A percentile compares a stretch with the other conserved stretches of the same genome.
Conservation (phyloP, 257 asterid genomes). For the Nicotiana otophora region DNA sequence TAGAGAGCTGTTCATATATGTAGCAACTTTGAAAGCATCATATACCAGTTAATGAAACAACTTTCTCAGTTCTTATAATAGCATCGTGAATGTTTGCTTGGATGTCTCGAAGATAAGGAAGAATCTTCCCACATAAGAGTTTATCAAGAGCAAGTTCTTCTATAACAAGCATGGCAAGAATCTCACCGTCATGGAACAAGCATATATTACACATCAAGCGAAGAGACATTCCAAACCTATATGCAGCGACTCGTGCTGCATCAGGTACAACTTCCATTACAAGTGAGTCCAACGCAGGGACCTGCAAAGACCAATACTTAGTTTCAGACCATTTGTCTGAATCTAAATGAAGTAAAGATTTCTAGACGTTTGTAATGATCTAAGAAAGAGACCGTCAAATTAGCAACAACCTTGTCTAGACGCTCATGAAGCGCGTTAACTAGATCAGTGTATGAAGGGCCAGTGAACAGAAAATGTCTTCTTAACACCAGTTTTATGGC, state of each 20-base stretch:
- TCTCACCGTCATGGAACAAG: not conserved
- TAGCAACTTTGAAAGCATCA: too few species aligned
- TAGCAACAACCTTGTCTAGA: slow-evolving; percentile 64
- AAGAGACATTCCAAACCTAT: too few species aligned
- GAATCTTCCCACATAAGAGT: slow-evolving; percentile 62
- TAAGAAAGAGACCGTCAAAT: slow-evolving; percentile 41
- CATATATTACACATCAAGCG: too few species aligned
- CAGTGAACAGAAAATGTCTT: slow-evolving; percentile 42
- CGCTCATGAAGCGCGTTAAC: slow-evolving; percentile 64
- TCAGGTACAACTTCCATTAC: too few species aligned
- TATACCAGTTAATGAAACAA: slow-evolving; percentile 63
- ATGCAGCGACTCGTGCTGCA: too few species aligned
- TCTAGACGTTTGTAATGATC: too few species aligned
- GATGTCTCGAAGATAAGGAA: slow-evolving; percentile 44
- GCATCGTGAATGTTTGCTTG: slow-evolving; percentile 66
- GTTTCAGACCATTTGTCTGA: slow-evolving; percentile 21
- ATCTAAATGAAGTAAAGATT: too few species aligned
- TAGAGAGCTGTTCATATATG: too few species aligned
- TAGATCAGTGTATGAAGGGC: slow-evolving; percentile 53
- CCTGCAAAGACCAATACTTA: not conserved
- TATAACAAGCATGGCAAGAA: slow-evolving; percentile 59
- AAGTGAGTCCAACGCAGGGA: too few species aligned
- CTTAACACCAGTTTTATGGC: slow-evolving; percentile 53
- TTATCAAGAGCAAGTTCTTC: slow-evolving; percentile 76
- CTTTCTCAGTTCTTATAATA: slow-evolving; percentile 57